phyloP scores from a whole-genome alignment of 73 alveolate species.

The Paraurostyla sp. region DNA sequence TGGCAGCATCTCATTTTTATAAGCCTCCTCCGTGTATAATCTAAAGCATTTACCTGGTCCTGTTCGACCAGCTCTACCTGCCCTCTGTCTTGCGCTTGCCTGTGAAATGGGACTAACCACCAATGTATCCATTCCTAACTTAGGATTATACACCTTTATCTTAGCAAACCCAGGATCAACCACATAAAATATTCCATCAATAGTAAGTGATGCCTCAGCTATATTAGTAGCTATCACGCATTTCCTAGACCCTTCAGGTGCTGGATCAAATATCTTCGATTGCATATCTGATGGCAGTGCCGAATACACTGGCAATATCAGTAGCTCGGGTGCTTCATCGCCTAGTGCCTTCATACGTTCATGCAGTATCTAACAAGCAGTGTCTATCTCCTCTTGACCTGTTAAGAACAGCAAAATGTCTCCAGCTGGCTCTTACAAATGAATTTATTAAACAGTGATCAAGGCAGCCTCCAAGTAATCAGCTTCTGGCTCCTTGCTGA shows the following conservation, averaged over 20 bases:
- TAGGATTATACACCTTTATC: slow-evolving; percentile 97
- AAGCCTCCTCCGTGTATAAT: slow-evolving; percentile 98
- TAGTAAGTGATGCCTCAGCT: slow-evolving; percentile 99
- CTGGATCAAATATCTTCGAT: slow-evolving; percentile 97
- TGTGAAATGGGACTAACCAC: slow-evolving; percentile 96
- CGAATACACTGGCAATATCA: slow-evolving; percentile 98
- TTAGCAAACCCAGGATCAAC: slow-evolving; percentile 99
- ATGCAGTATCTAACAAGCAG: slow-evolving; percentile 98
- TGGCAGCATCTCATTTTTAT: slow-evolving; percentile 98
- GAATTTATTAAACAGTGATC: slow-evolving; percentile 95
- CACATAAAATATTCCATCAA: slow-evolving; percentile 99
- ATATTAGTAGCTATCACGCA: slow-evolving; percentile 99
- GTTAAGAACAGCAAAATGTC: slow-evolving; percentile 98
- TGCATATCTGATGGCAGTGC: slow-evolving; percentile 99
- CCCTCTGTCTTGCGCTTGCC: slow-evolving; percentile 98
- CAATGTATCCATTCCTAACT: slow-evolving; percentile 98
- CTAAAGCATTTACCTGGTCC: slow-evolving; percentile 99
- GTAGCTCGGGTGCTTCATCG: slow-evolving; percentile 96
- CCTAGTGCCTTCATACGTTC: slow-evolving; percentile 97
- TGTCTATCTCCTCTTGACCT: slow-evolving; percentile 99
- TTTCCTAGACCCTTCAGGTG: slow-evolving; percentile 98
- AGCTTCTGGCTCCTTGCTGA: slow-evolving; percentile 98
- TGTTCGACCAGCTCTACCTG: slow-evolving; percentile 99
- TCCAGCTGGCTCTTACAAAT: slow-evolving; percentile 85
- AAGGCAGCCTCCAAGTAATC: slow-evolving; percentile 99